Base-by-base conservation (phyloP, 805 yeast species). In the Phaffomyces antillensis region DNA sequence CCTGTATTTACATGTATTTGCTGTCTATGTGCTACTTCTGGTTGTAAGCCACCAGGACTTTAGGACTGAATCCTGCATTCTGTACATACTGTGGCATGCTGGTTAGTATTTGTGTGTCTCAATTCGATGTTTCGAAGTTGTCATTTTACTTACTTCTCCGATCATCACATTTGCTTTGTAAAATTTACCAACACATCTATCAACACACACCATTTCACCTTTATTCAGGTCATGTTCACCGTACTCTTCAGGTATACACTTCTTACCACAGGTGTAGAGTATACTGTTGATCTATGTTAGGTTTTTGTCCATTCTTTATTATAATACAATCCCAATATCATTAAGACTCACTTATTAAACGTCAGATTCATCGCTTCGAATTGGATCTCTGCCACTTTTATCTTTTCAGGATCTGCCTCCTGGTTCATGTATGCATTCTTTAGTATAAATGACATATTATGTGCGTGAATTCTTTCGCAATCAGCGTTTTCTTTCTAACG, bases 241-340 rank as follows among this genome's bases (percentile, higher is more conserved):
- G 64, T 85, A 90, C 51, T 83, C 86, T n/a, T 72, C 77, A n/a
- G 84, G 82, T 36, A 93, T 74, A 64, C 99, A 93, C 63, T 93
- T 93, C 46, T 63, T 56, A 18, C 74, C 70, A 62, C 98, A 91
- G 4, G 75, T 71, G 32, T 68, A 63, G 32, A 85, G 68, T 52
- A 90, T 71, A 37, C 75, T 71, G 55, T 13, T 1, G 16, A 17
- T 34, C 13, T n/a, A n/a, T 36, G 41, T 56, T 54, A 54, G 48
- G 40, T n/a, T 34, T n/a, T 34, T 37, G 7, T 2, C 30, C 23
- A 28, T 9, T 11, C 13, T 28, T 15, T 10, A 8, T 28, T 5
- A 9, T 28, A 11, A 28, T 11, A 28, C 10, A 28, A 12, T 11
- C 5, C 15, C 12, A 6, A 28, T 28, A 3, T 20, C 23, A 20